These are phyloP conservation scores for Dendrostoma leiphaemia DNA, from an alignment of 2,329 filamentous ascomycete species.

Conservation along the genomic window DNA sequence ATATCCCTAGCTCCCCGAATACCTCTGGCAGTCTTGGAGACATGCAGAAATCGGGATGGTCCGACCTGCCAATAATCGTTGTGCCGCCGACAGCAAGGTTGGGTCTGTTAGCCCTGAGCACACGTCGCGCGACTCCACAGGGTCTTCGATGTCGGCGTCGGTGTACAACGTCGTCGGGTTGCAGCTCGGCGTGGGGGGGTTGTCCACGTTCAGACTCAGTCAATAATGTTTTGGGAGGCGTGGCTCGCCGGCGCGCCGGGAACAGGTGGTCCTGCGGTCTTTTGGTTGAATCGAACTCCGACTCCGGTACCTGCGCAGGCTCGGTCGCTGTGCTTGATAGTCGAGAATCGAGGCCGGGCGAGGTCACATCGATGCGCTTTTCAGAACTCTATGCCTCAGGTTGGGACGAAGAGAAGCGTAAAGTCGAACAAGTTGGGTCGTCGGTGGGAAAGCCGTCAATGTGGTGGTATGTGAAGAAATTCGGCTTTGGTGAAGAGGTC, in stretches of 20 bases:
- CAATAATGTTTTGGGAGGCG: not conserved
- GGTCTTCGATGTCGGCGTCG: not conserved
- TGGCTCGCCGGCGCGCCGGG: too few species aligned
- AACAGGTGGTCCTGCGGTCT: too few species aligned
- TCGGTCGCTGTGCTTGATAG: not conserved
- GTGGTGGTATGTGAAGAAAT: not conserved
- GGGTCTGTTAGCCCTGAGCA: too few species aligned
- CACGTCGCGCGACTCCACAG: too few species aligned
- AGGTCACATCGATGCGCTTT: not conserved
- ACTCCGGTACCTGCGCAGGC: not conserved
- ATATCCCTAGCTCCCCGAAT: slow-evolving; percentile 73
- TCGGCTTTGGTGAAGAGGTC: not conserved
- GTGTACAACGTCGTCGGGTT: too few species aligned
- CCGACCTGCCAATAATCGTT: not conserved
- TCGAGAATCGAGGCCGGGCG: not conserved
- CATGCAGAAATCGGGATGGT: slow-evolving; percentile 40
- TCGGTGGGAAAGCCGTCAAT: too few species aligned
- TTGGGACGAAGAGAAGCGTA: not conserved
- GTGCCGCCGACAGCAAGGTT: slow-evolving; percentile 8
- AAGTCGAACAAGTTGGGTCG: too few species aligned
- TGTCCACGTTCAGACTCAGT: too few species aligned
- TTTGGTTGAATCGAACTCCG: too few species aligned
- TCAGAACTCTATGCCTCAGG: not conserved
- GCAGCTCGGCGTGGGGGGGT: too few species aligned
- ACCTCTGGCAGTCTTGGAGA: slow-evolving; percentile 61